These are phyloP conservation scores for Lyophyllum semitale DNA, from an alignment of 768 basidiomycete genomes.

Conservation along the genomic window DNA sequence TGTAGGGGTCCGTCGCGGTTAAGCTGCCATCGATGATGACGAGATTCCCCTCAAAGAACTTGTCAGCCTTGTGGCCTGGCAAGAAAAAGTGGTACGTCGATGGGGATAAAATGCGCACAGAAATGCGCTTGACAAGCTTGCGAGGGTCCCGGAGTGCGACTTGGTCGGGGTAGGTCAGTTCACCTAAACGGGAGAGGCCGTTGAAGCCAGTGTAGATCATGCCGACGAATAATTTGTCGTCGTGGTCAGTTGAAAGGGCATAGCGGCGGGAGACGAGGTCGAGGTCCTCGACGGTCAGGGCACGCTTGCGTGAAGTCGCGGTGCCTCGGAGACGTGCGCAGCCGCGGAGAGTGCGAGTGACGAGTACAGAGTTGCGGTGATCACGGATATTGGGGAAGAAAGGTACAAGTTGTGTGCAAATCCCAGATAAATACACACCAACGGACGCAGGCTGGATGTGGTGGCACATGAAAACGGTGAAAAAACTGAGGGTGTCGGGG, in stretches of 20 bases:
- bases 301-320: not conserved
- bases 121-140: not conserved
- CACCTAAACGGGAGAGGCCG: not conserved
- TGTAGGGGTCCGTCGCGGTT: not conserved
- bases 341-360: slow-evolving; percentile 25
- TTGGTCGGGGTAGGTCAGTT: slow-evolving; percentile 23
- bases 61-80: not conserved
- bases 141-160: not conserved
- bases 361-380: slow-evolving; percentile 18
- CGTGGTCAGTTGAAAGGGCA: not conserved
- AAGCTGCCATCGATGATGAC: not conserved
- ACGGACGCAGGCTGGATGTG: slow-evolving; percentile 39
- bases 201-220: not conserved
- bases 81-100: not conserved
- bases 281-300: not conserved
- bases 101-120: not conserved
- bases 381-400: slow-evolving; percentile 30
- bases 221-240: not conserved
- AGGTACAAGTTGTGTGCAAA: slow-evolving; percentile 31
- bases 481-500: slow-evolving; percentile 37
- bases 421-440: slow-evolving; percentile 37
- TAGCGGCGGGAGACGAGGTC: too few species aligned
- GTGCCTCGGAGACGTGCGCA: not conserved
- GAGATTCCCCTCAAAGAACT: not conserved
- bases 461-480: slow-evolving; percentile 32